Percentiles rank a stretch among this genome's conserved stretches.
These are phyloP conservation scores for Pseudogymnoascus sp. DNA, from an alignment of 2,329 filamentous ascomycete genomes.

Conservation along the genomic window DNA sequence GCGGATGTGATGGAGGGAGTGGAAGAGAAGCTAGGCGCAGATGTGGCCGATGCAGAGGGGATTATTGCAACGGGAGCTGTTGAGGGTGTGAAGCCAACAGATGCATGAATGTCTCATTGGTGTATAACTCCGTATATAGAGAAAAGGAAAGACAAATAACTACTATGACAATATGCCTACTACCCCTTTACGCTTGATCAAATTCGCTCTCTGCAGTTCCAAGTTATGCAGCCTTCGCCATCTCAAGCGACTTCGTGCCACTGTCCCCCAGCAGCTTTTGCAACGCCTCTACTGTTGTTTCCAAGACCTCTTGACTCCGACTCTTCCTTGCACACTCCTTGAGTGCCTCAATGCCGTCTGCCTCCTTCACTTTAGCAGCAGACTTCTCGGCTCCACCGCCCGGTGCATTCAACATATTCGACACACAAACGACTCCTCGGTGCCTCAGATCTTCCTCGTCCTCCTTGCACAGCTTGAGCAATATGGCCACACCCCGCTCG, in stretches of 20 bases:
- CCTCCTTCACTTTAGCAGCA: constrained; percentile 50
- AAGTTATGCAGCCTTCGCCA: not conserved
- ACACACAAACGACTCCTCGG: constrained; percentile 66
- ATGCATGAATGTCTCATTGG: not conserved
- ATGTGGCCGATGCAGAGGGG: constrained; percentile 6
- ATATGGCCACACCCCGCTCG: constrained; percentile 63
- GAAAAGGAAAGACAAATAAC: not conserved
- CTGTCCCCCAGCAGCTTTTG: constrained; percentile 39
- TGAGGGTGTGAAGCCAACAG: not conserved
- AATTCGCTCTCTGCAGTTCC: not conserved
- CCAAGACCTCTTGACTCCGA: constrained; percentile 60
- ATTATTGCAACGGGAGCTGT: constrained; percentile 3
- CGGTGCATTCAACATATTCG: constrained; percentile 62
- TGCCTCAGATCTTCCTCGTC: constrained; percentile 60
- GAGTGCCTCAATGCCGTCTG: constrained; percentile 58
- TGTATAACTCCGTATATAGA: constrained; percentile 6
- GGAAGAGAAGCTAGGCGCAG: not conserved
- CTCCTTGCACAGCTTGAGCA: constrained; percentile 75
- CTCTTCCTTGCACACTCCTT: constrained; percentile 63
- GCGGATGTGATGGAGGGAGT: not conserved
- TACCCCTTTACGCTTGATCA: not conserved
- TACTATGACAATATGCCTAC: not conserved
- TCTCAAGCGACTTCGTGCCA: not conserved
- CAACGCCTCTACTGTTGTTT: constrained; percentile 62
- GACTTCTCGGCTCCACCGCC: constrained; percentile 57